Percentiles rank a stretch among this genome's conserved stretches.
Evolutionary conservation across 148 eudicot species (phyloP).

Genomic region (Silene uniflora): DNA sequence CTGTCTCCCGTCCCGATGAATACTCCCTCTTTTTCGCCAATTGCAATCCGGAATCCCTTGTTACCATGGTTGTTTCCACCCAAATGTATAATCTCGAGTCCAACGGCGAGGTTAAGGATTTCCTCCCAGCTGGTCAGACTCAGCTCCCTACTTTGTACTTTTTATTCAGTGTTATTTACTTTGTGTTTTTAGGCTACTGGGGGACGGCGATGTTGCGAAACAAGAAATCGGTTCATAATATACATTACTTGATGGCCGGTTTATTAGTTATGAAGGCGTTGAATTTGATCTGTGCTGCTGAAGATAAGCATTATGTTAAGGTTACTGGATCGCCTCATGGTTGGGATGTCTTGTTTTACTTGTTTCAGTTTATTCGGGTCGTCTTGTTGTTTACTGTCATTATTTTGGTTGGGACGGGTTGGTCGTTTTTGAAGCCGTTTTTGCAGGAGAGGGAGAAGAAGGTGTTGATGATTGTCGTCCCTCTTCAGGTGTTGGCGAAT

Average conservation of each 20-base stretch:
- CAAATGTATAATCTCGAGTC: constrained; percentile 63
- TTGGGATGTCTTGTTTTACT: constrained; percentile 85
- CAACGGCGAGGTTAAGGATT: constrained; percentile 47
- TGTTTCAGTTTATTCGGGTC: constrained; percentile 80
- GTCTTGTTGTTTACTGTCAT: constrained; percentile 87
- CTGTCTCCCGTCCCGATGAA: constrained; percentile 52
- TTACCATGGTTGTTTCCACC: constrained; percentile 66
- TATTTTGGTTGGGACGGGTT: constrained; percentile 84
- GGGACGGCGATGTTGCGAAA: constrained; percentile 33
- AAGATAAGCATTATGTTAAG: constrained; percentile 91
- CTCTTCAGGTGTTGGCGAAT: constrained; percentile 87
- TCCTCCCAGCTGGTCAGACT: constrained; percentile 64
- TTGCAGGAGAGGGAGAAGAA: constrained; percentile 97
- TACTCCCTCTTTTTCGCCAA: constrained; percentile 78
- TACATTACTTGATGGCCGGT: constrained; percentile 66
- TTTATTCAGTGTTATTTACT: constrained; percentile 40
- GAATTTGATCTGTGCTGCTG: constrained; percentile 83
- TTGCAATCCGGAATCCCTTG: constrained; percentile 58
- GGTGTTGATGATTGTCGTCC: constrained; percentile 92
- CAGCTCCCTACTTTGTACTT: constrained; percentile 63
- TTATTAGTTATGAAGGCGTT: constrained; percentile 75
- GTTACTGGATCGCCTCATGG: constrained; percentile 92
- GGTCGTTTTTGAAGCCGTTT: constrained; percentile 95
- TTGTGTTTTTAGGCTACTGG: constrained; percentile 63
- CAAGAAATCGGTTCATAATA: constrained; percentile 53